phyloP scores from a whole-genome alignment of 176 grass and related monocot genomes.

The Zoysia pacifica region DNA sequence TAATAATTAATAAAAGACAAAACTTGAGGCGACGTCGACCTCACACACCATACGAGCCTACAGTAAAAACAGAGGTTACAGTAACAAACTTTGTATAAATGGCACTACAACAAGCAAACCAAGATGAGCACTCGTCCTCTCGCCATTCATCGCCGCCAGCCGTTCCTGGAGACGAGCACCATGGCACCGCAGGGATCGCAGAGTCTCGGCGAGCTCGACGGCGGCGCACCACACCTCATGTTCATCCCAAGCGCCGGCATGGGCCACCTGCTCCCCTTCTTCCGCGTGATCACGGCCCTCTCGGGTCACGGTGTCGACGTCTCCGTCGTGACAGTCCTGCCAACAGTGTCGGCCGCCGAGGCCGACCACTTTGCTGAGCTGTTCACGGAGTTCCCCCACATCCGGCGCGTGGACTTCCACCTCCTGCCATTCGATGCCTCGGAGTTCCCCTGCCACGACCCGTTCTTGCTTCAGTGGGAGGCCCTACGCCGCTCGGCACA shows the following conservation, averaged over 20 bases:
- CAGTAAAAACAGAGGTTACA: no score
- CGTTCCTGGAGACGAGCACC: background rate
- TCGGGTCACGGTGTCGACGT: slow-evolving; percentile 28
- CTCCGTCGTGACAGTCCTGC: slow-evolving; percentile 60
- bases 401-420: slow-evolving; percentile 55
- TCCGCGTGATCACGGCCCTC: slow-evolving; percentile 56
- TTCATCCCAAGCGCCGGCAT: slow-evolving; percentile 77
- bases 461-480: slow-evolving; percentile 58
- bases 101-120: no score
- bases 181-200: background rate
- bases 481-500: slow-evolving; percentile 52
- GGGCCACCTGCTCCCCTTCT: slow-evolving; percentile 64
- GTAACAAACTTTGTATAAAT: no score
- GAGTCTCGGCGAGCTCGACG: no score
- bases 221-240: slow-evolving; percentile 37
- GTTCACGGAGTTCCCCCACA: slow-evolving; percentile 40
- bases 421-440: slow-evolving; percentile 35
- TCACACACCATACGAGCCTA: no score
- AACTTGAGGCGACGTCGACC: no score
- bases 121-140: no score
- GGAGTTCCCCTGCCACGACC: slow-evolving; percentile 40
- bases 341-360: slow-evolving; percentile 58
- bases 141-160: no score
- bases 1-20: no score
- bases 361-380: slow-evolving; percentile 26